Conservation (phyloP, 1,284 basidiomycete genomes). For the Leucoagaricus sp. region DNA sequence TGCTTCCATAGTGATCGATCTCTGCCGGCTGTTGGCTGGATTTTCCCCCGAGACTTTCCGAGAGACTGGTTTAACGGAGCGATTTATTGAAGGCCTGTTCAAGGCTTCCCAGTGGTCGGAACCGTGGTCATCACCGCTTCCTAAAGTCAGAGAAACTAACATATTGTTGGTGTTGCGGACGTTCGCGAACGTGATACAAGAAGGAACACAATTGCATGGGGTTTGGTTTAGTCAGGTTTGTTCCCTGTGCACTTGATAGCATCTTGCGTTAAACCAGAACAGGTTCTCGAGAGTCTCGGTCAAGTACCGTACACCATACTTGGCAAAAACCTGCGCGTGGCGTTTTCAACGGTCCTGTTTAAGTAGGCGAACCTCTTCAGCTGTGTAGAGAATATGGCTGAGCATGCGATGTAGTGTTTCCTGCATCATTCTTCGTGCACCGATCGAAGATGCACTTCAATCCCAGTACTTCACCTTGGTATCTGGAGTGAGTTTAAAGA, state of each 20-base stretch:
- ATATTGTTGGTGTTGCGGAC: slow-evolving; percentile 82
- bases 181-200: slow-evolving; percentile 80
- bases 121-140: slow-evolving; percentile 53
- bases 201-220: slow-evolving; percentile 44
- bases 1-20: slow-evolving; percentile 72
- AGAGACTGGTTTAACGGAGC: slow-evolving; percentile 45
- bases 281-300: slow-evolving; percentile 59
- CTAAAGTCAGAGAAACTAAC: slow-evolving; percentile 83
- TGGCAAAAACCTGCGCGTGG: slow-evolving; percentile 71
- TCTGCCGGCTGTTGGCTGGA: slow-evolving; percentile 78
- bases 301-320: slow-evolving; percentile 55
- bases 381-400: background rate
- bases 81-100: slow-evolving; percentile 65
- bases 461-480: slow-evolving; percentile 45
- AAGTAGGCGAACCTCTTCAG: slow-evolving; percentile 56
- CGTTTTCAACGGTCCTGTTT: slow-evolving; percentile 76
- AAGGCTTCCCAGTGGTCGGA: slow-evolving; percentile 69
- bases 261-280: slow-evolving; percentile 12
- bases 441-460: slow-evolving; percentile 36
- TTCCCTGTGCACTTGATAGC: slow-evolving; percentile 4
- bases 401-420: slow-evolving; percentile 51
- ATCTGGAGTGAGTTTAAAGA: slow-evolving; percentile 43
- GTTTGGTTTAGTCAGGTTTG: slow-evolving; percentile 56
- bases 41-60: slow-evolving; percentile 58
- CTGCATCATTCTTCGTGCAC: slow-evolving; percentile 50